Base-by-base conservation (phyloP, 441 rosid genomes). In the Viola pubescens region DNA sequence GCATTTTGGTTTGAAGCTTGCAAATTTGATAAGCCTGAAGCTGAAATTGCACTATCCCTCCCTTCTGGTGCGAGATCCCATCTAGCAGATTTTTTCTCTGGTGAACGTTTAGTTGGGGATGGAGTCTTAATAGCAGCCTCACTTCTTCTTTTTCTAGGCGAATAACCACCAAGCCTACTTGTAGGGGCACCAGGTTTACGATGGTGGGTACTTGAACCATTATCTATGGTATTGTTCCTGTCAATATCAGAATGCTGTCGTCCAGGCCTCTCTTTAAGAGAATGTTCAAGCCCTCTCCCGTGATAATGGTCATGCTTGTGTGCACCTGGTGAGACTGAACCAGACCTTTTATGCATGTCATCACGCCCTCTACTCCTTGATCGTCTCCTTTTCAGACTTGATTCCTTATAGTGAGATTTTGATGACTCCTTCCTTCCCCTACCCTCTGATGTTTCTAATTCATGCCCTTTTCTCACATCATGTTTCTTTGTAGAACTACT, bases 151-250 rank as follows among this genome's bases (percentile, higher is more conserved):
- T 86, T 89, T 73, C 94, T 83, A 26, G 98, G 97, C 13, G 96
- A 89, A 75, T 89, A 89, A 59, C 97, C 96, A 65, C 97, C 96
- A 63, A 92, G 88, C 54, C 92, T 84, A 71, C 97, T 92, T 16
- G 69, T 64, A 61, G 79, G 76, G 52, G 74, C 73, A 66, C 70
- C 73, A 63, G 79, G 84, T 70, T 80, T 60, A 70, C 67, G 77
- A 69, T 72, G 71, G 63, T 86, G 83, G 67, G 73, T 73, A 69
- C 74, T 71, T 40, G 75, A 78, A 56, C 81, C 86, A 71, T 81
- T 82, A 62, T 74, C 73, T 1, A 64, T 53, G 60, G 52, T 51
- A 60, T 67, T 79, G 61, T 63, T 79, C 66, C 70, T 73, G 58
- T 75, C 75, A 64, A 63, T 65, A 67, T 73, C 83, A 69, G 67